Evolutionary conservation across 139 green algal species (phyloP), one percentile per base, ranked within the genome.

Genomic region (Dunaliella primolecta): DNA sequence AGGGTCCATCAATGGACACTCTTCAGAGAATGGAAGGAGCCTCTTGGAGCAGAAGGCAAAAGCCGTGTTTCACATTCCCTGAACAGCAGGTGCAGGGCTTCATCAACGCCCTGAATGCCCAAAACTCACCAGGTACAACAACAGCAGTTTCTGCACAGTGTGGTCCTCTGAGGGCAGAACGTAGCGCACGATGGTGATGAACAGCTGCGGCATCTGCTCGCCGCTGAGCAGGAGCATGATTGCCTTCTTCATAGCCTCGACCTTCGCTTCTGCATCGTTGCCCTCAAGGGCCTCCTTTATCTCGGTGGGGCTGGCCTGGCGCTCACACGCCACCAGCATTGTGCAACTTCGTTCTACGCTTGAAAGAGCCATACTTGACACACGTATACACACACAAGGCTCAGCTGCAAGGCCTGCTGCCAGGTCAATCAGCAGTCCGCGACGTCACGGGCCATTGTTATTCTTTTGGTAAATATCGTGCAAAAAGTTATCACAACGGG

Each of bases 151-250:
- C 88, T 99, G 97, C 38, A 99, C 93, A 27, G 92, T 96, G 87
- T 99, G 96, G 90, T 99, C 96, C 85, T 99, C 97, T 1, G 91
- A 97, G 3, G 97, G 97, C 72, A 99, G 92, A 24, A 99, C 97
- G 84, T 99, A 99, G 78, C 97, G 94, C 34, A 99, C 96, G 81
- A 99, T 98, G 25, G 97, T 99, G 86, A 99, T 99, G 92, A 99
- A 99, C 20, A 99, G 92, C 46, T 92, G 88, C 1, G 97, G 96
- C 36, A 99, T 86, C 89, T 97, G 93, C 91, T 99, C 97, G 2
- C 97, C 97, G 75, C 94, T 96, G 11, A 99, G 87, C 84, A 99
- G 89, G 83, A 98, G 92, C 75, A 93, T 95, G 78, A 99, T 94
- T 0, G 95, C 95, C 83, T 98, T 96, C 92, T 99, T 97, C 96